These are phyloP conservation scores for Russula earlei DNA, from an alignment of 768 basidiomycete species.

Conservation along the genomic window DNA sequence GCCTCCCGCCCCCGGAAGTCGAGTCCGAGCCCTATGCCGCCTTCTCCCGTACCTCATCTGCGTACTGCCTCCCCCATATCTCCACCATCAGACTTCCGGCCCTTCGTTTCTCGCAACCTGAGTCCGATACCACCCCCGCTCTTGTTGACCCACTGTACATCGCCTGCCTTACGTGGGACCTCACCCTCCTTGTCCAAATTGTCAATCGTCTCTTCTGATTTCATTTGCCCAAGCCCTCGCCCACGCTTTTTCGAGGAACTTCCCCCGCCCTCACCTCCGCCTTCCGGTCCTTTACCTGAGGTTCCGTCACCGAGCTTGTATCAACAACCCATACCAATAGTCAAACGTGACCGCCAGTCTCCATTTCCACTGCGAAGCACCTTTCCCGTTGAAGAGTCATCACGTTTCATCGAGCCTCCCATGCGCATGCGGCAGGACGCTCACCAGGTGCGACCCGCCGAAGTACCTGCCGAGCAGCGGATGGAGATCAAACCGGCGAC, in stretches of 20 bases:
- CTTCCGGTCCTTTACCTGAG: constrained; percentile 15
- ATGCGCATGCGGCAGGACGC: background rate
- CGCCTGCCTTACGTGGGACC: background rate
- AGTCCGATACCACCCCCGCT: constrained; percentile 1
- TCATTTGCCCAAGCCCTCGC: constrained; percentile 17
- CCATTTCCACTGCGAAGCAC: constrained; percentile 44
- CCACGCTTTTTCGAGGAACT: constrained; percentile 14
- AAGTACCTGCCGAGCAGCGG: background rate
- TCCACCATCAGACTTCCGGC: background rate
- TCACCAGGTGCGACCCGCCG: background rate
- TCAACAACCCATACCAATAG: constrained; percentile 8
- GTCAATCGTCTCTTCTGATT: constrained; percentile 17
- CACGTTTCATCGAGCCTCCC: constrained; percentile 21
- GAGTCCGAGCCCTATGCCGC: background rate
- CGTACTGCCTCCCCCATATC: background rate
- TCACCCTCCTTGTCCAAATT: constrained; percentile 11
- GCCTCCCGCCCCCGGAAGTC: background rate
- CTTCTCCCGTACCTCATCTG: background rate
- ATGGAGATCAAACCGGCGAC: background rate
- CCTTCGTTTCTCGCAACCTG: constrained; percentile 1
- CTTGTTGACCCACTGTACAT: background rate
- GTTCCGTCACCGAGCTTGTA: constrained; percentile 8
- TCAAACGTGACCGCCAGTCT: constrained; percentile 38
- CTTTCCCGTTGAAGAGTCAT: constrained; percentile 22
- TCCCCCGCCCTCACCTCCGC: constrained; percentile 20